Base-by-base conservation (phyloP, 306 rosid genomes). In the Vicia villosa region DNA sequence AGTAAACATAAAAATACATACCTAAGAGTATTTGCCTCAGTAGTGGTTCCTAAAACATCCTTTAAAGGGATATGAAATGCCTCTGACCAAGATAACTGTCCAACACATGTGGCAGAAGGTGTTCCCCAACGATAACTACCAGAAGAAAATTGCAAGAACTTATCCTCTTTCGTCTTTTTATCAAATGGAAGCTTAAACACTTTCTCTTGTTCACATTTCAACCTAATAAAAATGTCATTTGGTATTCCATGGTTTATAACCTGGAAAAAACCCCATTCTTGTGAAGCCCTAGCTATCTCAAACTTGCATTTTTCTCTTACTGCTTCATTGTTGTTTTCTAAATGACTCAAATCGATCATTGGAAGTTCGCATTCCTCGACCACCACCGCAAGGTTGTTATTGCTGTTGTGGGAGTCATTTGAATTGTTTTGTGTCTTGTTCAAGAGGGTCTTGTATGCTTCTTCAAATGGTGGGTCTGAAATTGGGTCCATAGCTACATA, bases 121-220 rank as follows among this genome's bases (percentile, higher is more conserved):
- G 97, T 34, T 20, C 98, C 98, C 98, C 98, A 90, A 38, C 97
- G 94, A 85, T 94, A 90, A 62, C 83, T 78, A 14, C 97, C 98
- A 14, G 96, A 80, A 0, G 97, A 88, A 66, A 93, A 93, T 55
- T 87, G 87, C 26, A 80, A 59, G 79, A 76, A 79, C 66, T 74
- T 78, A 40, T 82, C 75, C 37, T 81, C 91, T 75, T 78, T 84
- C 10, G 30, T 83, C 75, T 92, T 92, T 14, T 49, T 67, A 2
- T 85, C 75, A 74, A 94, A 90, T 0, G 98, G 90, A 12, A 85
- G 84, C 16, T 84, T 85, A 62, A 94, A 94, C 12, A 86, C 63
- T 68, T 84, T 85, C 74, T 84, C 85, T 34, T 94, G 97, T 55
- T 86, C 85, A 1, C 3, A 49, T 79, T 87, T 83, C 75, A 90